phyloP scores from a whole-genome alignment of 116 monocot genomes.

The Dioscorea cayenensis region DNA sequence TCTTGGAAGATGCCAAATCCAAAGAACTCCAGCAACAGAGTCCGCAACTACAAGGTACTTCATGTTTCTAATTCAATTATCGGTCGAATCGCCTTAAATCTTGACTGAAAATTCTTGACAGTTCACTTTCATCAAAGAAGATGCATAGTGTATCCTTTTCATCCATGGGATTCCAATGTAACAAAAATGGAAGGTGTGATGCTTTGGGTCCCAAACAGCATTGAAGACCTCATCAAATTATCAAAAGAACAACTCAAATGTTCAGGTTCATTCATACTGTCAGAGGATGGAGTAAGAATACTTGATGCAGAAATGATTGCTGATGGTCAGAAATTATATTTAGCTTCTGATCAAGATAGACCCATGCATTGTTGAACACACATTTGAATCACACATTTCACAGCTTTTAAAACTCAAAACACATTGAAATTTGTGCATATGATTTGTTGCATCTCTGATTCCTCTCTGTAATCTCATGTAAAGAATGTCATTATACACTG shows the following conservation, averaged over 20 bases:
- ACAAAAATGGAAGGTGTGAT: slow-evolving; percentile 59
- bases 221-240: slow-evolving; percentile 54
- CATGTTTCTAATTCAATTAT: not conserved
- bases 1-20: slow-evolving; percentile 55
- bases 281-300: slow-evolving; percentile 67
- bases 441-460: too few relatives aligned
- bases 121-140: slow-evolving; percentile 46
- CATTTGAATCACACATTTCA: too few relatives aligned
- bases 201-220: slow-evolving; percentile 61
- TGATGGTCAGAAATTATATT: slow-evolving; percentile 63
- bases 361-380: too few relatives aligned
- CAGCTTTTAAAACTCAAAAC: too few relatives aligned
- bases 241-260: slow-evolving; percentile 40
- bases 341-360: slow-evolving; percentile 9
- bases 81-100: not conserved
- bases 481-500: too few relatives aligned
- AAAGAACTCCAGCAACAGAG: slow-evolving; percentile 39
- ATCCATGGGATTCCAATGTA: slow-evolving; percentile 49
- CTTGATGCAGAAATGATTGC: slow-evolving; percentile 50
- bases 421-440: too few relatives aligned
- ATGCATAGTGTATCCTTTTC: slow-evolving; percentile 70
- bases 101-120: not conserved
- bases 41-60: slow-evolving; percentile 41
- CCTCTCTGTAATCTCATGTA: too few relatives aligned
- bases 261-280: slow-evolving; percentile 38